Evolutionary conservation across 805 yeast genomes (phyloP).

Genomic region (Lipomyces starkeyi): DNA sequence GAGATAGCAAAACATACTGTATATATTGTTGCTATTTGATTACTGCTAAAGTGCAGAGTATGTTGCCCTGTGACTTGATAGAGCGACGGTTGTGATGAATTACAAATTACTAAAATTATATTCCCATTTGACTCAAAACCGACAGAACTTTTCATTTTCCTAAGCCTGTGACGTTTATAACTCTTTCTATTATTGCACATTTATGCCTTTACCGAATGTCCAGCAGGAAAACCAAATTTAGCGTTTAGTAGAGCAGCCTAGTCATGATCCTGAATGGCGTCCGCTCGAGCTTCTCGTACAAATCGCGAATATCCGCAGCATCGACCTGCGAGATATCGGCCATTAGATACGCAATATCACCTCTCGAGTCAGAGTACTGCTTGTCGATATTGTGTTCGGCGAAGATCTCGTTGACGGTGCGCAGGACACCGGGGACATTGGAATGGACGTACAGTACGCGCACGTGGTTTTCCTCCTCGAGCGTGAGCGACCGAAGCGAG

Average conservation of each 20-base stretch:
- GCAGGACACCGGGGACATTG: constrained; percentile 98
- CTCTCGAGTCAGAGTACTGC: constrained; percentile 96
- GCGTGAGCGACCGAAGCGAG: constrained; percentile 80
- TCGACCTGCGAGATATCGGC: constrained; percentile 93
- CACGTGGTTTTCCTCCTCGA: constrained; percentile 80
- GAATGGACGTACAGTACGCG: constrained; percentile 96
- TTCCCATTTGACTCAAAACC: not conserved
- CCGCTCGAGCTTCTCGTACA: constrained; percentile 82
- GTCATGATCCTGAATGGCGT: constrained; percentile 92
- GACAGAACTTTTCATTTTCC: not conserved
- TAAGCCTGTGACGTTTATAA: not conserved
- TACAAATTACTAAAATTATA: not conserved
- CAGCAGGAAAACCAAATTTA: not conserved
- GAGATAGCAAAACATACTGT: not conserved
- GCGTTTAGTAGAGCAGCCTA: constrained; percentile 75
- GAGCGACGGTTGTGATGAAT: not conserved
- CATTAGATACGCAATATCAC: constrained; percentile 96
- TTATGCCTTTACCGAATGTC: not conserved
- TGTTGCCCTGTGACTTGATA: not conserved
- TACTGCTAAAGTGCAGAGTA: not conserved
- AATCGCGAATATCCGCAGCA: constrained; percentile 77
- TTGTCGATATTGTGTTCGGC: constrained; percentile 95
- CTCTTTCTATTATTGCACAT: not conserved
- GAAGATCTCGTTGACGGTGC: constrained; percentile 94
- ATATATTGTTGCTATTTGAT: not conserved